These are phyloP conservation scores for Tricholoma furcatifolium DNA, from an alignment of 768 basidiomycete species.

Conservation along the genomic window DNA sequence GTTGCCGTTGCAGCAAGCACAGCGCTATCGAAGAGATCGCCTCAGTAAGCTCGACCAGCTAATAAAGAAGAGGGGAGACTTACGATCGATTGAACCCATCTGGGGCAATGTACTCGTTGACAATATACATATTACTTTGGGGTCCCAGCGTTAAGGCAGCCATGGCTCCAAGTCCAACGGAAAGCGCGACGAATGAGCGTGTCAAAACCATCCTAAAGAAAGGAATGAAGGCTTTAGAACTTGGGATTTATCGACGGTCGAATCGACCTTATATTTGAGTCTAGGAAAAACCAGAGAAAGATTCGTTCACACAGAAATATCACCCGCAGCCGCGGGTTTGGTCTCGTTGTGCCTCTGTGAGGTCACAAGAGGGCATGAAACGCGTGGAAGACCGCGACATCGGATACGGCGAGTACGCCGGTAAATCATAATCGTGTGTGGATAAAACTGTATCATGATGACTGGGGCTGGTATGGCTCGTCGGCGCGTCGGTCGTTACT, in stretches of 20 bases:
- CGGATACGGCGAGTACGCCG: no score
- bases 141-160: conserved; percentile 25
- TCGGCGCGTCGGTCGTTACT: no score
- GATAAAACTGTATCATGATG: no score
- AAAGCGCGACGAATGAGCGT: not conserved
- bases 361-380: no score
- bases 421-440: no score
- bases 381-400: no score
- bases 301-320: no score
- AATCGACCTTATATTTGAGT: not conserved
- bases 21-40: conserved; percentile 12
- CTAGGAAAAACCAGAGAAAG: not conserved
- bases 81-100: conserved; percentile 46
- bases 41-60: no score
- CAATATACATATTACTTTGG: conserved; percentile 33
- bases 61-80: conserved; percentile 17
- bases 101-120: conserved; percentile 42
- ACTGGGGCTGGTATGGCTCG: no score
- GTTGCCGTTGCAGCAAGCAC: conserved; percentile 19
- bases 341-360: no score
- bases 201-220: not conserved
- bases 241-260: not conserved
- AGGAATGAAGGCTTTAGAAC: not conserved
- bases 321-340: no score
- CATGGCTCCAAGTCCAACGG: not conserved